A percentile compares a stretch with the other conserved stretches of the same genome.
Conservation (phyloP, 768 basidiomycete genomes). For the Lactifluus hygrophoroides region DNA sequence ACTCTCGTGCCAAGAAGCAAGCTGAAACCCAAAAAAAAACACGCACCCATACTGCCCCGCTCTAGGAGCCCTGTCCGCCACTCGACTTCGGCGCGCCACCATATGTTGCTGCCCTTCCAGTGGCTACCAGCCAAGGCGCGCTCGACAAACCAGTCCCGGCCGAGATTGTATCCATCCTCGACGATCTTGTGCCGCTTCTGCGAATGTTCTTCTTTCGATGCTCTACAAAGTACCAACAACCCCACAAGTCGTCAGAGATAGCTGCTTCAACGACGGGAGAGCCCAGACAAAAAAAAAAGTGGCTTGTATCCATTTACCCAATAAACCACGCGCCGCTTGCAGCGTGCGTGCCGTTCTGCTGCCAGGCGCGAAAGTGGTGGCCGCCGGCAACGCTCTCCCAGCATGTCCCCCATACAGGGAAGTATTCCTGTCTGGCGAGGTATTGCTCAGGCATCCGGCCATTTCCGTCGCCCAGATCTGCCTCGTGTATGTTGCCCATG, state of each 20-base stretch:
- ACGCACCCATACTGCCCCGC: constrained; percentile 57
- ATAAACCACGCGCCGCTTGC: constrained; percentile 80
- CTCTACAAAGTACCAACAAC: constrained; percentile 36
- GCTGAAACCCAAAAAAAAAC: not conserved
- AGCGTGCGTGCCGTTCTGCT: constrained; percentile 69
- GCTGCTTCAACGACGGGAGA: too few species aligned
- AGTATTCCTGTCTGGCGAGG: constrained; percentile 71
- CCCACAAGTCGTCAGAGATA: not conserved
- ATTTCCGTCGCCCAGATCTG: constrained; percentile 78
- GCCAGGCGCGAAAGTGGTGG: constrained; percentile 85
- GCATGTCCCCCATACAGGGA: constrained; percentile 75
- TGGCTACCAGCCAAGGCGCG: constrained; percentile 51
- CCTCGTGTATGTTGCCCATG: constrained; percentile 64
- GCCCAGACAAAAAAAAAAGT: too few species aligned
- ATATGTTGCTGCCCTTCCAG: constrained; percentile 44
- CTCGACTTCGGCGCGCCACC: constrained; percentile 73
- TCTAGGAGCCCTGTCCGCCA: constrained; percentile 64
- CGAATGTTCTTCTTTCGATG: constrained; percentile 67
- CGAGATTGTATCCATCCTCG: constrained; percentile 72
- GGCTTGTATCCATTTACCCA: constrained; percentile 31
- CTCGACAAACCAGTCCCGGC: constrained; percentile 70
- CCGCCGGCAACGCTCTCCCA: constrained; percentile 86
- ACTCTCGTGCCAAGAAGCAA: too few species aligned
- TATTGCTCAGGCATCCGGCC: constrained; percentile 59
- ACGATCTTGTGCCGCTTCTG: constrained; percentile 63